Conservation (phyloP, 345 rosid species). For the Arabis hirsuta region DNA sequence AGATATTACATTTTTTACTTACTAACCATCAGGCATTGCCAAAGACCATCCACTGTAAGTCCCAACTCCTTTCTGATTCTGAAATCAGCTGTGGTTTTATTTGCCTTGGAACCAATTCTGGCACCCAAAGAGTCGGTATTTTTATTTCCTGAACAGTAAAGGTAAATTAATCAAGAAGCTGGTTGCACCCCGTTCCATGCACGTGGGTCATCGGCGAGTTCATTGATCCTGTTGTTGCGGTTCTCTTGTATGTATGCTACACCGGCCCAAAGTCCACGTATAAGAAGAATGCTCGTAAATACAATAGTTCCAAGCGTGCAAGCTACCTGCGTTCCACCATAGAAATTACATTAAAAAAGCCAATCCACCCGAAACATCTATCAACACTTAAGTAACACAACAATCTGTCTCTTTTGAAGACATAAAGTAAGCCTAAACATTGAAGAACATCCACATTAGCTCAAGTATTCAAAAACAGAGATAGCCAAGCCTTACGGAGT, state of each 20-base stretch:
- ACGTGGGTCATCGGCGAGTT: constrained; percentile 43
- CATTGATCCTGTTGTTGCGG: constrained; percentile 45
- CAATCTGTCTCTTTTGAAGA: not conserved
- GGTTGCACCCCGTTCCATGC: constrained; percentile 45
- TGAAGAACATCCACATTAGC: constrained; percentile 11
- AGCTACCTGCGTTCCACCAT: constrained; percentile 39
- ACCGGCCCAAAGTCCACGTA: constrained; percentile 49
- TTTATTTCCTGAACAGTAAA: not conserved
- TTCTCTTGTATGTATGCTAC: constrained; percentile 46
- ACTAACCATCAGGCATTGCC: constrained; percentile 28
- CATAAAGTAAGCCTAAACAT: not conserved
- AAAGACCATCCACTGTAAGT: constrained; percentile 16
- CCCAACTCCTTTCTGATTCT: constrained; percentile 22
- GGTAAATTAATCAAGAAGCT: constrained; percentile 26
- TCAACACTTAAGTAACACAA: not conserved
- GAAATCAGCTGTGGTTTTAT: constrained; percentile 38
- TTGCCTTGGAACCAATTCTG: constrained; percentile 22
- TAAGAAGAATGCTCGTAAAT: constrained; percentile 46
- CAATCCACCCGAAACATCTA: constrained; percentile 1
- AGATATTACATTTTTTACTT: constrained; percentile 25
- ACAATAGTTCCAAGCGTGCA: constrained; percentile 45
- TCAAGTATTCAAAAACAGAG: constrained; percentile 13
- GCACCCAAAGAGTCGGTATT: constrained; percentile 18
- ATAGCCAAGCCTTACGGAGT: not conserved
- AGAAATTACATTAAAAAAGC: not conserved